A percentile compares a stretch with the other conserved stretches of the same genome.
Evolutionary conservation across 2,329 filamentous ascomycete species (phyloP).

Genomic region (Arthrobotrys pseudoclavata): DNA sequence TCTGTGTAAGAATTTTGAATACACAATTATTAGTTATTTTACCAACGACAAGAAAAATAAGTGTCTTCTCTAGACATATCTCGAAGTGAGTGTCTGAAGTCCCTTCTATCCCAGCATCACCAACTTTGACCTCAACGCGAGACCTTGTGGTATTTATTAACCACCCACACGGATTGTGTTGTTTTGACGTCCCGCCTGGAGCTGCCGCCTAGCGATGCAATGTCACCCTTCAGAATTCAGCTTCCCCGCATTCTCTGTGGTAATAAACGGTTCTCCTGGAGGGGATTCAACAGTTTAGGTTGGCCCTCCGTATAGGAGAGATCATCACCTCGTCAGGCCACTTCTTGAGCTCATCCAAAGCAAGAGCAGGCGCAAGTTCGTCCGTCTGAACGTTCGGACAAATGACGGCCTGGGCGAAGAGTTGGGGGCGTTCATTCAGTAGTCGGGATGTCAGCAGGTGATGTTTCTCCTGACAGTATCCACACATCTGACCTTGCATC

Average conservation of each 20-base stretch:
- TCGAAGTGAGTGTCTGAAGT: neutral
- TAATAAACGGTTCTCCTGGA: neutral
- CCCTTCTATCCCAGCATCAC: neutral
- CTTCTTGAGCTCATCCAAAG: conserved; percentile 8
- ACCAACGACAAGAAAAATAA: neutral
- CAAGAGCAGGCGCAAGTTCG: neutral
- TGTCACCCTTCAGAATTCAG: conserved; percentile 13
- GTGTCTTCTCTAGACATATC: neutral
- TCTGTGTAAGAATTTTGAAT: neutral
- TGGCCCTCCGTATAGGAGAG: neutral
- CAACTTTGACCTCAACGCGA: conserved; percentile 20
- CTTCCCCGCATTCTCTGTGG: conserved; percentile 27
- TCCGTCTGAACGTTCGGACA: neutral
- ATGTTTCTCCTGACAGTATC: conserved; percentile 25
- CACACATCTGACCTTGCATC: conserved; percentile 22
- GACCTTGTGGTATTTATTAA: conserved; percentile 50
- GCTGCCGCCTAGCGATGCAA: conserved; percentile 20
- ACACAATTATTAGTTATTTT: neutral
- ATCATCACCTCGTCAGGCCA: conserved; percentile 22
- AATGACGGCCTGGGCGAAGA: neutral
- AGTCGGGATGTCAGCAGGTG: conserved; percentile 27
- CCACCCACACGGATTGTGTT: conserved; percentile 33
- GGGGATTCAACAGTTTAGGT: conserved; percentile 9
- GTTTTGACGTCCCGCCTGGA: conserved; percentile 7
- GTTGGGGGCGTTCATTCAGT: conserved; percentile 14